Evolutionary conservation across 257 asterid genomes (phyloP), one percentile per base, ranked within the genome.

Genomic region (Ligustrum vulgare): DNA sequence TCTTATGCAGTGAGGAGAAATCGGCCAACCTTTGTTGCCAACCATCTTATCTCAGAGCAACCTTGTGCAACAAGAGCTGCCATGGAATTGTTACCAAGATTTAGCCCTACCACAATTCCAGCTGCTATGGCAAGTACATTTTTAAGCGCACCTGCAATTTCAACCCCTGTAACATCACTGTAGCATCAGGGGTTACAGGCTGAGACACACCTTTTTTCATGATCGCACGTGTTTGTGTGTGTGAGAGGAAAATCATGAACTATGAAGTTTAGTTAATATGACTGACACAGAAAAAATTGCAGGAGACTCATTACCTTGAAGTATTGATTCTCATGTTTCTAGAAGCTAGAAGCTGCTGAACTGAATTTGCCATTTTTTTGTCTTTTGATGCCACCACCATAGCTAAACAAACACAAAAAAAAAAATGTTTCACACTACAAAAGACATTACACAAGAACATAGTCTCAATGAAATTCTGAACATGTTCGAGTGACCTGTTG

Each of bases 111-210:
- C 64, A 93, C 98, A 37, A 93, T 93, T 71, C 98, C 98, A 67
- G 97, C 98, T 47, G 98, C 98, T 80, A 93, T 93, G 54, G 98
- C 98, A 35, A 93, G 91, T 70, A 93, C 98, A 79, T 93, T 93
- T 83, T 93, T 93, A 71, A 93, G 89, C 49, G 98, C 97, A 88
- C 98, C 98, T 72, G 96, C 93, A 85, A 93, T 89, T 90, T 93
- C 98, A 82, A 93, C 96, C 82, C 98, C 98, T 86, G 90, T 86
- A 83, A 93, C 93, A 84, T 93, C 98, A 91, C 98, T 93, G 95
- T 73, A 87, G 81, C 89, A 89, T 80, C 97, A 85, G 89, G 89
- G 63, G 93, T 90, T 82, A 89, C 88, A 73, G 36, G 82, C 80
- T 79, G 73, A 58, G 82, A 8, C 39, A 20, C 28, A 65, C 18